Base-by-base conservation (phyloP, 2,329 filamentous ascomycete genomes). In the Colletotrichum salicis region DNA sequence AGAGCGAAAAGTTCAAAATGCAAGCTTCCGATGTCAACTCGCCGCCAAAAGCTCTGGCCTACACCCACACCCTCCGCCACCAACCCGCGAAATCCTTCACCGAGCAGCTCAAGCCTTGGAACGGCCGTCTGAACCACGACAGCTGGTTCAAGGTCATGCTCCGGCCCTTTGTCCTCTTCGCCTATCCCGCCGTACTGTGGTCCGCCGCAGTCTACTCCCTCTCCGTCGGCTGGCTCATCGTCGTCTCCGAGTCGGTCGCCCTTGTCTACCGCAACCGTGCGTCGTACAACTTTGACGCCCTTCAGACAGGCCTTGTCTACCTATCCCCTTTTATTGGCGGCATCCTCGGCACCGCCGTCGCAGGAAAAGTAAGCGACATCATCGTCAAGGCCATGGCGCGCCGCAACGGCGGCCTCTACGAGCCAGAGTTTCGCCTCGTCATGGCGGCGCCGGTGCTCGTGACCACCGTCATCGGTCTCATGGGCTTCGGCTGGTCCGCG, bases 401-500 rank as follows among this genome's bases (percentile, higher is more conserved):
- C 45, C 91, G 91, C 33, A 98, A 98, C 76, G 94, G 94, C n/a
- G 96, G 96, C 2, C 85, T 98, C 3, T 98, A 98, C 80, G 96
- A 98, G 80, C 96, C 96, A 1, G 96, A 98, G 81, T 98, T 97
- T 78, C 90, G 95, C 7, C 88, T 97, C 0, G 88, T 97, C 55
- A 97, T 98, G 96, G 94, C 91, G 0, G 82, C 92, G 3, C 96
- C 95, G 0, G 91, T 98, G 37, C 86, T 92, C 1, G 77, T 98
- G 65, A 90, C 91, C 4, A 98, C 95, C 0, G 90, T 91, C 1
- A 90, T 96, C 37, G 96, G 96, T 0, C 88, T 98, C 19, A 97
- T 98, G 91, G 96, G 95, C 2, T 98, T 96, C 78, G 96, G 96
- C n/a, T 98, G 96, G 96, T 95, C 93, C 11, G 94, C 93, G 0